Base-by-base conservation (phyloP, 108 stramenopile species). In the Seminavis robusta region DNA sequence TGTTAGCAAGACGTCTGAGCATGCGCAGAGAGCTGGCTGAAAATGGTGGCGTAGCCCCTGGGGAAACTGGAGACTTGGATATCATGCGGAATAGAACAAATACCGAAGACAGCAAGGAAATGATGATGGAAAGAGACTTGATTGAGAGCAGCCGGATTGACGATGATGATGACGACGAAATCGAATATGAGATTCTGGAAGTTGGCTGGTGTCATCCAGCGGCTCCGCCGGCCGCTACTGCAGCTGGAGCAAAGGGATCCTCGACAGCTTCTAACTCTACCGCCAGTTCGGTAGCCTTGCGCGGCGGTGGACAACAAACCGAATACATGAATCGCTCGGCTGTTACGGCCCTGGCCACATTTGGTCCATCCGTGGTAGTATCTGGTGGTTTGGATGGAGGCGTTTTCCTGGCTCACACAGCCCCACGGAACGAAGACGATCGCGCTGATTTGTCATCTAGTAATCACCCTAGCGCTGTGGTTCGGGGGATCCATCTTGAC, bases 351-450 rank as follows among this genome's bases (percentile, higher is more conserved):
- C 54, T 93, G 56, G 81, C 88, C 16, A 69, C 81, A 30, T 80
- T 87, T 52, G 91, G 91, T n/a, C 56, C 69, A 8, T 75, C 82
- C 0, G 61, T 85, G 8, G 76, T 93, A 42, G 87, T 75, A 0
- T 87, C 83, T 24, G 91, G 91, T 29, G 91, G 85, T 9, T 58
- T 93, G 19, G 91, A 93, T 69, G 91, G 91, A 15, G 75, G 88
- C 26, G 76, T 93, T 13, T 92, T 89, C 54, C 53, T 93, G n/a
- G 91, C 91, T 37, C 79, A 77, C 47, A 87, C 77, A 53, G 69
- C 59, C 37, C 73, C 53, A n/a, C 3, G 40, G 57, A 31, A n/a
- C 25, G 33, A 27, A 31, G 10, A 15, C 16, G 45, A 52, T 43
- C 32, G 17, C 42, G 39, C 19, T n/a, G 53, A 41, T 65, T 27